These are phyloP conservation scores for Stephania yunnanensis DNA, from an alignment of 164 flowering plant genomes.

Conservation along the genomic window DNA sequence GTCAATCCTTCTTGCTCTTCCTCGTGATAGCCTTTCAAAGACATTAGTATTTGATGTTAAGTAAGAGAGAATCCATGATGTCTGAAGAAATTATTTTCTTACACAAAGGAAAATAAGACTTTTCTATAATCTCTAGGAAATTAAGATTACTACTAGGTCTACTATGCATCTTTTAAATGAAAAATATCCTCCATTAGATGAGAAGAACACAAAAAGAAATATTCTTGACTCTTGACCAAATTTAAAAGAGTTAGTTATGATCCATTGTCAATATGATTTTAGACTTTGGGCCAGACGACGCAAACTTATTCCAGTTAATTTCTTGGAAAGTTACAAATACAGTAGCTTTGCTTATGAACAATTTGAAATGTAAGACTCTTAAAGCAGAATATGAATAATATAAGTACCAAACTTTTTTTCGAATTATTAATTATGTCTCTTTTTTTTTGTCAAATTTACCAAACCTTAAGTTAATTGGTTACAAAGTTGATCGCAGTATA, in stretches of 20 bases:
- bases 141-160: background rate
- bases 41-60: background rate
- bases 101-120: background rate
- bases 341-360: background rate
- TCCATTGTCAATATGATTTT: background rate
- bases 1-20: constrained; percentile 19
- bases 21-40: constrained; percentile 21
- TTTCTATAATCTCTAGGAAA: background rate
- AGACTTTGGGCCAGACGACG: background rate
- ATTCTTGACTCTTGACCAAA: background rate
- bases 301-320: background rate
- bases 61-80: background rate
- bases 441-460: background rate
- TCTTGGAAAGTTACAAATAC: background rate
- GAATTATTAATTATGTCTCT: too few relatives aligned
- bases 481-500: background rate
- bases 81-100: background rate
- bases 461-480: background rate
- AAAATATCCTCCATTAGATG: background rate
- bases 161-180: background rate
- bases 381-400: background rate
- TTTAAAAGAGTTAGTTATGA: background rate
- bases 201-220: background rate
- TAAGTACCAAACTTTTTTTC: background rate
- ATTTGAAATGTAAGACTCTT: background rate